phyloP scores from a whole-genome alignment of 352 stramenopile species.

The Blastocystis sp. region DNA sequence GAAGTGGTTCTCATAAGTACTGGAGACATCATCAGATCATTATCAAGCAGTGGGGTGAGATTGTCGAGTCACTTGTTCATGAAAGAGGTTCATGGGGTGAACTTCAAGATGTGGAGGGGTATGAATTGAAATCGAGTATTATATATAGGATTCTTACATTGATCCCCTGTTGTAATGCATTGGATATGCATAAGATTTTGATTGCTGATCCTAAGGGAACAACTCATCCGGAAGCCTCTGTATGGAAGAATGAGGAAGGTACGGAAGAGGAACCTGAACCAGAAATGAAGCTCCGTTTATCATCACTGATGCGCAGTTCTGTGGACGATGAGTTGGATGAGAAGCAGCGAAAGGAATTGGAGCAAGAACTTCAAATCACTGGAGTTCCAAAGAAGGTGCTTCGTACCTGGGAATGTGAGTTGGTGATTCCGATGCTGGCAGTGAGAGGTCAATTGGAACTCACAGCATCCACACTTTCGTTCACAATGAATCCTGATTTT shows the following conservation, averaged over 20 bases:
- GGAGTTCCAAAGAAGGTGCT: neutral
- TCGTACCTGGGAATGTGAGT: conserved; percentile 13
- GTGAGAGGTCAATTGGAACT: conserved; percentile 41
- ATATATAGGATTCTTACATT: conserved; percentile 47
- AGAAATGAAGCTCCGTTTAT: neutral
- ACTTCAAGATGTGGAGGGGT: neutral
- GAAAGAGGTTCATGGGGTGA: conserved; percentile 43
- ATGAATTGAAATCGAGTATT: neutral
- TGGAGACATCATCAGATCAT: conserved; percentile 54
- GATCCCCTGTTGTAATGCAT: conserved; percentile 7
- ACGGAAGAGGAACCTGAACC: neutral
- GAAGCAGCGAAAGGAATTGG: conserved; percentile 7
- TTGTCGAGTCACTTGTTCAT: conserved; percentile 41
- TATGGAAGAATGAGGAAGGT: conserved; percentile 47
- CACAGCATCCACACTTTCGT: conserved; percentile 17
- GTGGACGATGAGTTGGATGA: conserved; percentile 30
- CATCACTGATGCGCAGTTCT: conserved; percentile 19
- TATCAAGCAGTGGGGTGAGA: conserved; percentile 12
- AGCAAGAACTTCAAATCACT: conserved; percentile 17
- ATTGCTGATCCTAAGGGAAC: conserved; percentile 49
- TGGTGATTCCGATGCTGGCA: conserved; percentile 37
- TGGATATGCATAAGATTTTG: conserved; percentile 33
- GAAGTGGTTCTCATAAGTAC: conserved; percentile 34
- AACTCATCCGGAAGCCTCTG: conserved; percentile 8
- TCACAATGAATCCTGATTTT: conserved; percentile 53